Base-by-base conservation (phyloP, 495 filamentous ascomycete genomes). In the Amniculicola lignicola region DNA sequence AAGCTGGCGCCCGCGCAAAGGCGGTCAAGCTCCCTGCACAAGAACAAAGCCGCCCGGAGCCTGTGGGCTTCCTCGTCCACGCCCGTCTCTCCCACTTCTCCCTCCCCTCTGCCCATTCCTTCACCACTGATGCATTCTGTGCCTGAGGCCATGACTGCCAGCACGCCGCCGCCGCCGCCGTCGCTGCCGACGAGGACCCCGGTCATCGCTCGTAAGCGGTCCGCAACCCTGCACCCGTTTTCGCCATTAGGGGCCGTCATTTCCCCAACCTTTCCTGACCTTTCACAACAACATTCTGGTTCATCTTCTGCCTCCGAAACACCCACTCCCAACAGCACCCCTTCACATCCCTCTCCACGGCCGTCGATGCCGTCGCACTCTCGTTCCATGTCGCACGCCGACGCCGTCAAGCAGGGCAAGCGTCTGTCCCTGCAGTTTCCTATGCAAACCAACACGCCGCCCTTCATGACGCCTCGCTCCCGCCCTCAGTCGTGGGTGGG, bases 401-500 rank as follows among this genome's bases (percentile, higher is more conserved):
- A 61, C 35, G 44, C 61, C 37, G 82, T 84, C 14, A 78, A 82
- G 47, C 80, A 81, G 68, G 74, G 81, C 41, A 89, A 92, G 68
- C 82, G 89, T 47, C 73, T 91, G 24, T 91, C 88, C n/a, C 71
- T 91, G 50, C 89, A 84, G 41, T 84, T 94, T 59, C 89, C 87
- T 35, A 84, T 92, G 51, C 71, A 66, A 43, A 59, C 59, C 53
- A 60, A 60, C 56, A 54, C 51, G 35, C 63, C 72, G 51, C 52
- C 58, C 11, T 19, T 29, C 23, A 47, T 68, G 38, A 33, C 56
- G 25, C 47, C 61, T 42, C 50, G 40, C 11, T 59, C 56, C 14
- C 61, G 61, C 11, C 61, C 61, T 7, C 61, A 64, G 47, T 64
- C 57, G 16, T 61, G 57, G 58, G 39, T 65, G 4, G 36, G 25